phyloP scores from a whole-genome alignment of 2,329 filamentous ascomycete species.

The Aspergillus floridensis region DNA sequence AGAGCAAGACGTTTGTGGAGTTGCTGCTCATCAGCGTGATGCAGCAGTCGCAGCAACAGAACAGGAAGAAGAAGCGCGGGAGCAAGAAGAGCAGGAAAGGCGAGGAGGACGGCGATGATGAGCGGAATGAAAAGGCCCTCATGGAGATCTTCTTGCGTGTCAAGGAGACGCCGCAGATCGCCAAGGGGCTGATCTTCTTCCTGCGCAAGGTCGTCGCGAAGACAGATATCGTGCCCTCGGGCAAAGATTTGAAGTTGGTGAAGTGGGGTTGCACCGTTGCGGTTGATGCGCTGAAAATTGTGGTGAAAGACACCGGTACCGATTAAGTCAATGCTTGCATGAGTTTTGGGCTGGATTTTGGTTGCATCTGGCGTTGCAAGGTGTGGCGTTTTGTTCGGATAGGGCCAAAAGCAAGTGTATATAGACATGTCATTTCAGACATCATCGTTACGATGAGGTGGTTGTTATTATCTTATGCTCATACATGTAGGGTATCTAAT shows the following conservation, averaged over 20 bases:
- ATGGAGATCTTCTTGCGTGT: conserved; percentile 65
- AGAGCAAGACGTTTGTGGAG: conserved; percentile 76
- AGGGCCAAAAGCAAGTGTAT: conserved; percentile 32
- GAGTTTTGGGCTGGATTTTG: not conserved
- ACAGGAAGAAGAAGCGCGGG: conserved; percentile 21
- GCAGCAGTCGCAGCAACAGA: conserved; percentile 60
- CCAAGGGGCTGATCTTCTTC: conserved; percentile 75
- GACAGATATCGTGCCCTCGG: conserved; percentile 55
- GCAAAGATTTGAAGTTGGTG: conserved; percentile 53
- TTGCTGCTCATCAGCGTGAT: conserved; percentile 74
- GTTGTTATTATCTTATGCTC: conserved; percentile 1
- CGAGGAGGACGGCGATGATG: conserved; percentile 22
- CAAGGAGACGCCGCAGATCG: conserved; percentile 64
- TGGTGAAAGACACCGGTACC: conserved; percentile 18
- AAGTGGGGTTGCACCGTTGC: conserved; percentile 45
- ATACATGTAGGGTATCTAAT: not conserved
- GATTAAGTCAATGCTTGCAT: not conserved
- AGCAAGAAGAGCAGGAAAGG: conserved; percentile 25
- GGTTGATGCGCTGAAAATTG: conserved; percentile 40
- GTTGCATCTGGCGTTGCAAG: conserved; percentile 1
- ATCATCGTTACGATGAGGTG: not conserved
- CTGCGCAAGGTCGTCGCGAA: conserved; percentile 70
- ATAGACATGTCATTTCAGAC: not conserved
- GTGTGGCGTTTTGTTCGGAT: not conserved
- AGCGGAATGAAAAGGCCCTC: conserved; percentile 56